These are phyloP conservation scores for Leucosporidium scottii DNA, from an alignment of 768 basidiomycete genomes.

Conservation along the genomic window DNA sequence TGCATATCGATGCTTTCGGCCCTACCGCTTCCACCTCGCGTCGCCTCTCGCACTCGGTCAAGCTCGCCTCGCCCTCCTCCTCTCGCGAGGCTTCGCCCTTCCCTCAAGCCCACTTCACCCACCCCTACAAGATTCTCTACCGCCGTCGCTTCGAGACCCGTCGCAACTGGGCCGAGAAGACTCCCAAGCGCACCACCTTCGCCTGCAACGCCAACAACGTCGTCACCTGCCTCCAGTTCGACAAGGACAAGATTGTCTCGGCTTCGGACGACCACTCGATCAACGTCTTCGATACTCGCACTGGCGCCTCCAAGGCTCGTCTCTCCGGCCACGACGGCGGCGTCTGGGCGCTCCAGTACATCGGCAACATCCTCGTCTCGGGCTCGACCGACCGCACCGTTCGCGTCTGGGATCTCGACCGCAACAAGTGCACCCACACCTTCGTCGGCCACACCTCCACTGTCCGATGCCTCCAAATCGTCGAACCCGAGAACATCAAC, in stretches of 20 bases:
- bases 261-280: slow-evolving; percentile 97
- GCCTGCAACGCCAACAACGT: slow-evolving; percentile 72
- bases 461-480: slow-evolving; percentile 89
- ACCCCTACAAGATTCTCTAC: slow-evolving; percentile 88
- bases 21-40: slow-evolving; percentile 36
- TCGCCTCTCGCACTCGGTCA: slow-evolving; percentile 20
- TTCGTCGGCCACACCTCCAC: slow-evolving; percentile 96
- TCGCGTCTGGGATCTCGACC: slow-evolving; percentile 71
- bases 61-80: slow-evolving; percentile 35
- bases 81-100: slow-evolving; percentile 25
- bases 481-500: slow-evolving; percentile 78
- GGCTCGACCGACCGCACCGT: slow-evolving; percentile 95
- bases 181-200: slow-evolving; percentile 72
- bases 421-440: slow-evolving; percentile 74
- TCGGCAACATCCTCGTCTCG: slow-evolving; percentile 68
- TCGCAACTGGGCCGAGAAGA: slow-evolving; percentile 60
- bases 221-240: slow-evolving; percentile 93
- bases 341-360: slow-evolving; percentile 84
- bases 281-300: slow-evolving; percentile 82
- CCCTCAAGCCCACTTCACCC: slow-evolving; percentile 45
- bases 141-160: slow-evolving; percentile 77
- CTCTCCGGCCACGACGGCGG: slow-evolving; percentile 90
- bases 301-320: slow-evolving; percentile 64
- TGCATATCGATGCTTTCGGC: slow-evolving; percentile 45
- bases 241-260: slow-evolving; percentile 87